These are phyloP conservation scores for Sutorius eximius DNA, from an alignment of 1,284 basidiomycete species.

Conservation along the genomic window DNA sequence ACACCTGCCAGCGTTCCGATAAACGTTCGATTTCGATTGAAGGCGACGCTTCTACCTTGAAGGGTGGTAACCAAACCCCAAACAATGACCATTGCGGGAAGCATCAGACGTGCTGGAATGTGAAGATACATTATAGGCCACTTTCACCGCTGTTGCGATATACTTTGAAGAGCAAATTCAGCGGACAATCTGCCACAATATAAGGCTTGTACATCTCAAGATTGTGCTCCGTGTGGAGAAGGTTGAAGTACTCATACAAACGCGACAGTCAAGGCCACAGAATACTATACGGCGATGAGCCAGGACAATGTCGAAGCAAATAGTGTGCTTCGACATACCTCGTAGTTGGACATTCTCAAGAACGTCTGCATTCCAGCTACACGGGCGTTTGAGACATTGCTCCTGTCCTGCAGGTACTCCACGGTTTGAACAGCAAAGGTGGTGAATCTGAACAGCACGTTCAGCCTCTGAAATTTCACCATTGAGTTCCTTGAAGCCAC, in stretches of 20 bases:
- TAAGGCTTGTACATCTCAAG: conserved; percentile 46
- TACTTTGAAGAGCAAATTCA: conserved; percentile 57
- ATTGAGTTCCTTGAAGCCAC: conserved; percentile 12
- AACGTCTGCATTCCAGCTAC: conserved; percentile 57
- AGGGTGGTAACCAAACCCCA: conserved; percentile 59
- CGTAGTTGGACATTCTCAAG: conserved; percentile 50
- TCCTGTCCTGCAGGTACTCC: conserved; percentile 31
- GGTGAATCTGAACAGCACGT: background rate
- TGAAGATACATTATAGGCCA: background rate
- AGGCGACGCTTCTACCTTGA: conserved; percentile 44
- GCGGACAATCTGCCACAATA: conserved; percentile 58
- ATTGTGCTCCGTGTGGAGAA: background rate
- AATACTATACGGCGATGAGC: conserved; percentile 37
- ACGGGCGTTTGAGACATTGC: conserved; percentile 59
- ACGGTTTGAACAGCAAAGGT: background rate
- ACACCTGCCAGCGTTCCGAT: conserved; percentile 39
- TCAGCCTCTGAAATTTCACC: conserved; percentile 19
- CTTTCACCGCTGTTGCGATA: background rate
- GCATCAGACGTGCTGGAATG: conserved; percentile 47
- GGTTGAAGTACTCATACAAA: conserved; percentile 41
- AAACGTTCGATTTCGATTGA: conserved; percentile 4
- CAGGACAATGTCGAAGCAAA: background rate
- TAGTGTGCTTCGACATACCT: conserved; percentile 28
- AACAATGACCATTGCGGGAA: conserved; percentile 54
- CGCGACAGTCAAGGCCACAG: conserved; percentile 52